Evolutionary conservation across 108 stramenopile genomes (phyloP).

Genomic region (Cyclostephanos tholiformis): DNA sequence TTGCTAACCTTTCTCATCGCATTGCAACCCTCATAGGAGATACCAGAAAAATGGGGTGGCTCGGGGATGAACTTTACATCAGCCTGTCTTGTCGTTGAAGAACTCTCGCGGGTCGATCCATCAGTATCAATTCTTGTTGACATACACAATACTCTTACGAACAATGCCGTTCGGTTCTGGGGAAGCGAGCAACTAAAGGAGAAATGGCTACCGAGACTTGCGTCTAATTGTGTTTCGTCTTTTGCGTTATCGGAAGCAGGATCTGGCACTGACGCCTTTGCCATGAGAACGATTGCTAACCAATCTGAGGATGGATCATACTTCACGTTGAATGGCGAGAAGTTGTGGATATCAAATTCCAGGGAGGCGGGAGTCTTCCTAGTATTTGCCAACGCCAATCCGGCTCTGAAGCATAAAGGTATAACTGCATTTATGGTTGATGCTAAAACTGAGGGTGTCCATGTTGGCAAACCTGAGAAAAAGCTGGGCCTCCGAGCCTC

Average conservation of each 20-base stretch:
- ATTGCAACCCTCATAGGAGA: conserved; percentile 51
- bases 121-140: conserved; percentile 90
- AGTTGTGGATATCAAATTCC: conserved; percentile 94
- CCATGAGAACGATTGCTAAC: conserved; percentile 84
- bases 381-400: conserved; percentile 92
- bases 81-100: conserved; percentile 92
- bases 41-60: conserved; percentile 82
- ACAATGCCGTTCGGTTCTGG: conserved; percentile 94
- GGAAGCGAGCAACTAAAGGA: conserved; percentile 74
- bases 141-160: conserved; percentile 96
- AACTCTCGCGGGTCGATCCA: conserved; percentile 92
- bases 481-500: conserved; percentile 93
- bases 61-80: conserved; percentile 86
- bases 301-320: conserved; percentile 72
- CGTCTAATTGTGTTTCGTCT: conserved; percentile 79
- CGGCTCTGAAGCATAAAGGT: conserved; percentile 87
- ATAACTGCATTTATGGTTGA: conserved; percentile 96
- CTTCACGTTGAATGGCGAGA: conserved; percentile 88
- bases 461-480: conserved; percentile 87
- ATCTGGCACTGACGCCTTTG: conserved; percentile 93
- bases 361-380: conserved; percentile 89
- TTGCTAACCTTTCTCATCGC: not conserved
- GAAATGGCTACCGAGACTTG: conserved; percentile 86
- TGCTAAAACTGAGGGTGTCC: conserved; percentile 76
- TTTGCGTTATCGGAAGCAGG: conserved; percentile 93